phyloP scores from a whole-genome alignment of 1,284 basidiomycete species.

The Microbotryum scabiosae region DNA sequence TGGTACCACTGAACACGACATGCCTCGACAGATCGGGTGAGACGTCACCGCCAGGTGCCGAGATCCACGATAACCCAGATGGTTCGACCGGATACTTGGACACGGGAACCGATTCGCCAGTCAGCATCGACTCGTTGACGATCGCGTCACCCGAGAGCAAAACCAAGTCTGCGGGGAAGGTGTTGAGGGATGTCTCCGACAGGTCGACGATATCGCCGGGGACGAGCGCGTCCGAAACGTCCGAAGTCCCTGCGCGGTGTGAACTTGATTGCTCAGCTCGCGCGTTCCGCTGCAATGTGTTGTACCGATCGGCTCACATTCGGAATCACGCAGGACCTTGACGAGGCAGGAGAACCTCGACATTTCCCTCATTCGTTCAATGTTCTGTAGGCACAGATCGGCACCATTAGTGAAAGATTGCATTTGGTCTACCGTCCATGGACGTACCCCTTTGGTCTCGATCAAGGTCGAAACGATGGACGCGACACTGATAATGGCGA shows the following conservation, averaged over 20 bases:
- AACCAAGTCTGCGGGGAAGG: slow-evolving; percentile 85
- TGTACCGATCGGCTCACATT: slow-evolving; percentile 50
- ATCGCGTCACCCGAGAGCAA: slow-evolving; percentile 92
- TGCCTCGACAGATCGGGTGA: slow-evolving; percentile 66
- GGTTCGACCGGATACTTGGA: slow-evolving; percentile 62
- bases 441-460: slow-evolving; percentile 66
- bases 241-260: slow-evolving; percentile 52
- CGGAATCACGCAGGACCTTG: slow-evolving; percentile 60
- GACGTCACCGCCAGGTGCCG: slow-evolving; percentile 45
- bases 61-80: slow-evolving; percentile 17
- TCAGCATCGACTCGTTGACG: slow-evolving; percentile 97
- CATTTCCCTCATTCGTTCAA: slow-evolving; percentile 92
- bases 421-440: slow-evolving; percentile 1
- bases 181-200: slow-evolving; percentile 60
- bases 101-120: slow-evolving; percentile 89
- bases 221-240: slow-evolving; percentile 72
- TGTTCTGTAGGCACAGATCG: slow-evolving; percentile 52
- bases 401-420: too few relatives aligned
- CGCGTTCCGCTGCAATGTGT: neutral
- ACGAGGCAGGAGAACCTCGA: slow-evolving; percentile 81
- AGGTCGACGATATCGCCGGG: slow-evolving; percentile 91
- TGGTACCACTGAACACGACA: slow-evolving; percentile 87
- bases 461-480: slow-evolving; percentile 81
- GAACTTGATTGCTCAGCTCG: slow-evolving; percentile 9
- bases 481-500: slow-evolving; percentile 79